Evolutionary conservation across 495 filamentous ascomycete species (phyloP), one percentile per base, ranked within the genome.

Genomic region (Penicillium daleae): DNA sequence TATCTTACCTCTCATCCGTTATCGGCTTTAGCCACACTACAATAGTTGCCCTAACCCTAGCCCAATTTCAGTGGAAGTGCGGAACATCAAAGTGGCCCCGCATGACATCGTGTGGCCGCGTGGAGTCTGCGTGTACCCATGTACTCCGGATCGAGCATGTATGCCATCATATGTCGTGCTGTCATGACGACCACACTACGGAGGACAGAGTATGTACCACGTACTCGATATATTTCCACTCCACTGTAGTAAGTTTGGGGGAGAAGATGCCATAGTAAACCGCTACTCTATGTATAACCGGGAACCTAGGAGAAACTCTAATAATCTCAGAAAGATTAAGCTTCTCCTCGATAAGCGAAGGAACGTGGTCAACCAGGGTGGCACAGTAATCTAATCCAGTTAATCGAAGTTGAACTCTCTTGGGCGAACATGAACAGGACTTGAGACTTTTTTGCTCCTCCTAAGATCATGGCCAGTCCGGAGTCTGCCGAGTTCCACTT

Each of bases 31-130:
- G 22, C 0, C 42, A n/a, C n/a, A n/a, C n/a, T n/a, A n/a, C n/a
- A n/a, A 21, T 2, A 0, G 21, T 50, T 50, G 46, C 46, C 46
- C 26, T 50, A 50, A 24, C 46, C 24, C 46, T 50, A 50, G 24
- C 7, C 46, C 26, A 4, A 50, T n/a, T 50, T 12, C 46, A 49
- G 22, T 49, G 21, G n/a, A 13, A 17, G 27, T 48, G 44, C 21
- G 24, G 46, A 49, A n/a, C 29, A n/a, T 50, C 46, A 13, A 29
- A 50, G 46, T 27, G 22, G 46, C 46, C 46, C n/a, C 24, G 46
- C 15, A 50, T 50, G 24, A n/a, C 46, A 50, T 50, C 46, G 24
- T 50, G 44, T 26, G 44, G 44, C 46, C 46, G 22, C 22, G 46
- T 49, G 46, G 46, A n/a, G 46, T 27, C 15, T 50, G 46, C 24